Base-by-base conservation (phyloP, 805 yeast species). In the Lipomyces orientalis region DNA sequence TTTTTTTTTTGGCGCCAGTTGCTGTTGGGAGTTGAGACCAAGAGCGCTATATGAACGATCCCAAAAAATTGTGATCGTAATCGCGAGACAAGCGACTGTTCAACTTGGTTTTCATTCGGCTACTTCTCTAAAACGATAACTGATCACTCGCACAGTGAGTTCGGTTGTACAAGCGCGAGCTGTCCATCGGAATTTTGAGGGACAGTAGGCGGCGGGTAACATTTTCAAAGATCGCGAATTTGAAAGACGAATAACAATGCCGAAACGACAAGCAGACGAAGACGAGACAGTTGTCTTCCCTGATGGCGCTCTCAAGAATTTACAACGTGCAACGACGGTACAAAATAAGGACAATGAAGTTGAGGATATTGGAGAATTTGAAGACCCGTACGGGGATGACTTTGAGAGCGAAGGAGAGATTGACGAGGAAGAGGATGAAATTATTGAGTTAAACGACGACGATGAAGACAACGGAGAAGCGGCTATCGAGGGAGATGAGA, bases 381-480 rank as follows among this genome's bases (percentile, higher is more conserved):
- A 87, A 75, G 90, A 85, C 71, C 87, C 88, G 2, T 86, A 86
- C 71, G 90, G 85, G 71, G 86, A 84, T 56, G 77, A 74, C 25
- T 69, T 69, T 69, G 86, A 82, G 19, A 70, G 73, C 25, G 80
- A 75, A 6, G 81, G 76, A 6, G 79, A 76, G 8, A 73, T 71
- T 16, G 98, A 93, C 78, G 95, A 90, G 76, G 97, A 97, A 68
- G 97, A 91, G 76, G 81, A 77, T 43, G 80, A 80, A 65, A 71
- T 78, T 34, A 76, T 76, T 64, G 97, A 93, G 75, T 88, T 73
- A 97, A 92, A 74, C 90, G 94, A 91, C 56, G 96, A 91, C 75
- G 82, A 90, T 10, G 97, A 90, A 73, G 90, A 85, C 34, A 87
- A 83, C 37, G 87, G 81, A 54, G 73, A 61, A 16, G 69, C 22